A percentile compares a stretch with the other conserved stretches of the same genome.
Conservation (phyloP, 2,329 filamentous ascomycete genomes). For the Penicillium sp. region DNA sequence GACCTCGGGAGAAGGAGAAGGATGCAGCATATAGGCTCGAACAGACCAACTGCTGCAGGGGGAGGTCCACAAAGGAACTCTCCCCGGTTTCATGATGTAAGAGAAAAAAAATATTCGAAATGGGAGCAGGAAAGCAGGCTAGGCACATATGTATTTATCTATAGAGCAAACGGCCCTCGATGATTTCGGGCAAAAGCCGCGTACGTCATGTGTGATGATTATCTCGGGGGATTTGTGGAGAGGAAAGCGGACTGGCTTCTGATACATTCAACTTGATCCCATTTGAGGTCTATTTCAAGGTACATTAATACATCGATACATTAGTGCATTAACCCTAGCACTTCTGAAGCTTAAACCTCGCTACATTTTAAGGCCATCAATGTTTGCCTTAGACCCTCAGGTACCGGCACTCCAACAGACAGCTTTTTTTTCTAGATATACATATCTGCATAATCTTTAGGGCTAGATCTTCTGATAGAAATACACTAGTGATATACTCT, state of each 20-base stretch:
- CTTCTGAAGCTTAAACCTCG: not conserved
- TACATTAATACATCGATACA: not conserved
- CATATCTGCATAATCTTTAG: not conserved
- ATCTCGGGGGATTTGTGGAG: not conserved
- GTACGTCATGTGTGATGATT: conserved; percentile 1
- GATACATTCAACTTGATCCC: not conserved
- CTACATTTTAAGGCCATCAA: not conserved
- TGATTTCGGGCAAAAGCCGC: not conserved
- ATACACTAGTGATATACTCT: not conserved
- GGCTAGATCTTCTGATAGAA: not conserved
- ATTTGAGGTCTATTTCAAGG: not conserved
- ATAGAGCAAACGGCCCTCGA: not conserved
- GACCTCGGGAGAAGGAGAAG: not conserved
- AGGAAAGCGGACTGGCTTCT: not conserved
- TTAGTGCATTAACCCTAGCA: too few relatives aligned
- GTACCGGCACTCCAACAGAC: not conserved
- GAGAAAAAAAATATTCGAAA: not conserved
- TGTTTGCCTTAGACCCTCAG: not conserved
- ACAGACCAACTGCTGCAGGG: conserved; percentile 9
- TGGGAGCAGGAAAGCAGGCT: not conserved
- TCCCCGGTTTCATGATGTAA: conserved; percentile 8
- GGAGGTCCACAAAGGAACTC: conserved; percentile 5
- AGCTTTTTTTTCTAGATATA: not conserved
- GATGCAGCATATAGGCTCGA: conserved; percentile 2
- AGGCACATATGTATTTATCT: not conserved